Conservation (phyloP, 140 eudicot genomes). For the Anethum foeniculum region DNA sequence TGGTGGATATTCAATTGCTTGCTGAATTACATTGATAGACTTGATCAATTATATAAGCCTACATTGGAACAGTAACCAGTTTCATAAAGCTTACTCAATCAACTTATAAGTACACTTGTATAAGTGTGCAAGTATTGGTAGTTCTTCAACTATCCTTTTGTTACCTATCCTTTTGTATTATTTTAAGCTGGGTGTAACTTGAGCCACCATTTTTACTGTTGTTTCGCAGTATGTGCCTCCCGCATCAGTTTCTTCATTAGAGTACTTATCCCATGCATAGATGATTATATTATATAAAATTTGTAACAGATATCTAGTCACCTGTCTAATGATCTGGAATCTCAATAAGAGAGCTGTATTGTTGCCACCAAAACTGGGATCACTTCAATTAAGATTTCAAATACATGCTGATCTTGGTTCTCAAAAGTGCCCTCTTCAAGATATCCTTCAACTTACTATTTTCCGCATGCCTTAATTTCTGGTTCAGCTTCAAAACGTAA, state of each 20-base stretch:
- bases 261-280: not conserved
- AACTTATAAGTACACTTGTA: slow-evolving; percentile 3
- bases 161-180: slow-evolving; percentile 68
- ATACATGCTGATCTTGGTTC: not conserved
- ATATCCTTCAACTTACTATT: not conserved
- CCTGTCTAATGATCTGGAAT: slow-evolving; percentile 68
- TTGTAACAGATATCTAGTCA: slow-evolving; percentile 52
- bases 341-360: slow-evolving; percentile 60
- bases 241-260: not conserved
- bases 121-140: slow-evolving; percentile 67
- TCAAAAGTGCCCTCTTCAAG: not conserved
- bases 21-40: not conserved
- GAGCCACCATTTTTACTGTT: slow-evolving; percentile 92
- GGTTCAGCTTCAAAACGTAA: slow-evolving; percentile 65
- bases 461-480: slow-evolving; percentile 69
- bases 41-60: not conserved
- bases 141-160: slow-evolving; percentile 49
- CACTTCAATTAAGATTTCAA: slow-evolving; percentile 33
- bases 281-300: not conserved
- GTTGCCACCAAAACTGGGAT: slow-evolving; percentile 68
- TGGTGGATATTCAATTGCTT: not conserved
- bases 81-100: not conserved
- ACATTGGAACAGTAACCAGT: not conserved
- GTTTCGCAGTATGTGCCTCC: slow-evolving; percentile 63
- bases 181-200: slow-evolving; percentile 67